Conservation (phyloP, 768 basidiomycete genomes). For the Trametes punicea region DNA sequence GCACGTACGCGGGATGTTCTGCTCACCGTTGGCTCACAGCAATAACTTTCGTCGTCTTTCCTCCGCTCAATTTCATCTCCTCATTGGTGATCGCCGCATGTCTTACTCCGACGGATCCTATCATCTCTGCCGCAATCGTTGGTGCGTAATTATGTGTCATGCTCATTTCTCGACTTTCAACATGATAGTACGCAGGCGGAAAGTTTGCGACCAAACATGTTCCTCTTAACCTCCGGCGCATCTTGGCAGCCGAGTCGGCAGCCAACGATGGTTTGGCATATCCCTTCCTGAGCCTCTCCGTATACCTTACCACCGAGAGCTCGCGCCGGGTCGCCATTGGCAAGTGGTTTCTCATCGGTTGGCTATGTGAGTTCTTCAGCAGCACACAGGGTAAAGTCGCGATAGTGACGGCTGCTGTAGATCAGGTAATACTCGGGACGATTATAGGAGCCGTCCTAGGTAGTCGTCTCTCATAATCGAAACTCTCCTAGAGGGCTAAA, state of each 20-base stretch:
- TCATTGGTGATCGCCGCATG: conserved; percentile 86
- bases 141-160: conserved; percentile 34
- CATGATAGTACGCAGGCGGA: conserved; percentile 50
- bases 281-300: conserved; percentile 82
- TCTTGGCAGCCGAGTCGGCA: conserved; percentile 87
- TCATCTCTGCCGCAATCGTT: conserved; percentile 82
- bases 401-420: conserved; percentile 34
- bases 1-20: background rate
- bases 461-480: conserved; percentile 15
- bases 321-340: conserved; percentile 61
- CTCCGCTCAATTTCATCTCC: conserved; percentile 64
- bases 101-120: conserved; percentile 92
- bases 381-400: background rate
- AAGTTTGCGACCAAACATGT: conserved; percentile 69
- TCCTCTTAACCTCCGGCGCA: conserved; percentile 69
- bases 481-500: no score
- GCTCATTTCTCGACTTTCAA: background rate
- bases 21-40: no score
- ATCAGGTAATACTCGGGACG: conserved; percentile 78
- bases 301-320: conserved; percentile 78
- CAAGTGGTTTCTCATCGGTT: conserved; percentile 85
- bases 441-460: conserved; percentile 60
- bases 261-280: conserved; percentile 96
- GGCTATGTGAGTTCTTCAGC: conserved; percentile 58
- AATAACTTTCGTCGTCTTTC: conserved; percentile 70